Evolutionary conservation across 805 yeast species (phyloP).

Genomic region (Starmerella khaoyaiensis): DNA sequence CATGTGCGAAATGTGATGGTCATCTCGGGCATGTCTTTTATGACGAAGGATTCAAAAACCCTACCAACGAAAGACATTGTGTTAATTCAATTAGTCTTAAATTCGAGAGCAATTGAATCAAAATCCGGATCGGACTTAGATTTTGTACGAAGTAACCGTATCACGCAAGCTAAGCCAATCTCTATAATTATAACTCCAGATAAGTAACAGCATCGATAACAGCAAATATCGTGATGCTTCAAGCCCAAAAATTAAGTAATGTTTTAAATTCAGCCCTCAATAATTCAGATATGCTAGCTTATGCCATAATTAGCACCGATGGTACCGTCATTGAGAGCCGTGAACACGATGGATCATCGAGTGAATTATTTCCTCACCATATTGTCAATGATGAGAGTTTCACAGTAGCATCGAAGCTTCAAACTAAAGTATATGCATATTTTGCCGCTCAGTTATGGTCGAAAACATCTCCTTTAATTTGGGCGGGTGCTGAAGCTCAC

Average conservation of each 20-base stretch:
- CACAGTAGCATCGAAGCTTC: slow-evolving; percentile 18
- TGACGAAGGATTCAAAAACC: slow-evolving; percentile 83
- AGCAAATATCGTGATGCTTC: slow-evolving; percentile 9
- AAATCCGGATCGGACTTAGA: background rate
- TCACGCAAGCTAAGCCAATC: too few species aligned
- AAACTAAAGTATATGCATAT: slow-evolving; percentile 25
- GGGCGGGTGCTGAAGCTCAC: slow-evolving; percentile 17
- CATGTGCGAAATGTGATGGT: slow-evolving; percentile 79
- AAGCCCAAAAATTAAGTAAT: slow-evolving; percentile 6
- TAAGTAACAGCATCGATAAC: background rate
- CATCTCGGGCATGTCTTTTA: slow-evolving; percentile 92
- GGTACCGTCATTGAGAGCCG: slow-evolving; percentile 19
- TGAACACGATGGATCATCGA: slow-evolving; percentile 2
- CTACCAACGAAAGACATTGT: slow-evolving; percentile 88
- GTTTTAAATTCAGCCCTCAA: slow-evolving; percentile 8
- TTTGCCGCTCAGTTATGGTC: slow-evolving; percentile 25
- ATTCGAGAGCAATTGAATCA: slow-evolving; percentile 30
- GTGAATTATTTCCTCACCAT: slow-evolving; percentile 4
- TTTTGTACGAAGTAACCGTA: too few species aligned
- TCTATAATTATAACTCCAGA: too few species aligned
- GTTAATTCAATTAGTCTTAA: slow-evolving; percentile 77
- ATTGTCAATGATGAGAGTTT: slow-evolving; percentile 1
- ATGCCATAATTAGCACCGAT: slow-evolving; percentile 12
- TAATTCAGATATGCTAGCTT: slow-evolving; percentile 4
- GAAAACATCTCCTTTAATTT: slow-evolving; percentile 1